Base-by-base conservation (phyloP, 345 rosid species). In the Mercurialis annua region DNA sequence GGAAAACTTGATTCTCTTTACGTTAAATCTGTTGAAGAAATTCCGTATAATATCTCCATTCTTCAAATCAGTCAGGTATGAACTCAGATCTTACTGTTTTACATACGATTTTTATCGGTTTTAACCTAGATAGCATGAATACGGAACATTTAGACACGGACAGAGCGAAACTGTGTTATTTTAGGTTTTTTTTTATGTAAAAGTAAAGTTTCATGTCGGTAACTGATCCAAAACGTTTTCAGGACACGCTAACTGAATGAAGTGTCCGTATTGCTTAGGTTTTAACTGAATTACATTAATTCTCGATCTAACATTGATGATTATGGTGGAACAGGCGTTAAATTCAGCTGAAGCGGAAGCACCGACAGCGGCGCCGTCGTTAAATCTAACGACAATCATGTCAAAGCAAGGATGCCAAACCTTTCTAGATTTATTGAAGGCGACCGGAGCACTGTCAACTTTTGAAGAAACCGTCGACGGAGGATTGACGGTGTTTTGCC, bases 301-400 rank as follows among this genome's bases (percentile, higher is more conserved):
- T 20, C 24, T 46, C 48, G 20, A 15, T 29, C 0, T 12, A 21
- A 3, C 14, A 59, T 33, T 12, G 17, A 9, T 40, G 34, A 10
- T 20, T 17, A n/a, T n/a, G n/a, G 3, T 8, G 14, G 21, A 21
- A 17, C 65, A 75, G 78, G 55, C 64, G 1, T 29, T 75, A 50
- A 65, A 75, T 65, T 75, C 74, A 21, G 59, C 68, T 2, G 78
- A 75, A 59, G 78, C 78, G 5, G 74, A 75, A 47, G 78, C 78
- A 47, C 78, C 78, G 15, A 59, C 74, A 5, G 70, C 74, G 17
- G 74, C 78, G 6, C 78, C 78, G 36, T 36, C 74, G 30, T 47
- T 75, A 0, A 75, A 75, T 34, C 62, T 75, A 20, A 75, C 78
- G 30, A 58, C 59, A 26, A 70, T 75, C 26, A 24, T 75, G 70